Conservation (phyloP, 208 protist genomes). For the Naegleria lovaniensis region DNA sequence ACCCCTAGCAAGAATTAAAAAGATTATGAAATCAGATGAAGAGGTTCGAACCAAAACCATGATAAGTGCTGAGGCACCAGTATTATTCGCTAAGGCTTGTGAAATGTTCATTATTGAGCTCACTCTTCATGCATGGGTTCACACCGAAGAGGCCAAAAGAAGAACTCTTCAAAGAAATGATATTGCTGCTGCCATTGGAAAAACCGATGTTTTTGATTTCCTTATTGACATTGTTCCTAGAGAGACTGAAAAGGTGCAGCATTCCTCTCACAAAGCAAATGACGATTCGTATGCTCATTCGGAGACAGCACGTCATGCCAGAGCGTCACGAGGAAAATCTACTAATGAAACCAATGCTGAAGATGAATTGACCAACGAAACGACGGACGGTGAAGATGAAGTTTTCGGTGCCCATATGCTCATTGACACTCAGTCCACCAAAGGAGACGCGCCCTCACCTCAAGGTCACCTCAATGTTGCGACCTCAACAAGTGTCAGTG, state of each 20-base stretch:
- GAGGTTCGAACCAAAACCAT: conserved; percentile 45
- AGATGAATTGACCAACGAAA: no score
- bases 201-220: conserved; percentile 56
- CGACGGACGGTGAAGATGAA: no score
- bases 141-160: conserved; percentile 53
- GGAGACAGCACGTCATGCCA: no score
- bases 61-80: conserved; percentile 46
- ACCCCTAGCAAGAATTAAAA: conserved; percentile 58
- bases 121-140: conserved; percentile 48
- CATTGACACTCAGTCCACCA: no score
- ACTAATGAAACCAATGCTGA: no score
- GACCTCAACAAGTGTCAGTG: no score
- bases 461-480: no score
- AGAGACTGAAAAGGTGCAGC: conserved; percentile 30
- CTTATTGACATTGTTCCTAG: conserved; percentile 60
- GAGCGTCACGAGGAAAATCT: no score
- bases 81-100: conserved; percentile 56
- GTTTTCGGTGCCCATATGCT: no score
- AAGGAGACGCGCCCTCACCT: no score
- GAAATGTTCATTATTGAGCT: conserved; percentile 63
- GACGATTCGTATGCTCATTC: not conserved
- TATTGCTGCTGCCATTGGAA: conserved; percentile 49
- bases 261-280: not conserved
- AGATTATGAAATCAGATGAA: conserved; percentile 61
- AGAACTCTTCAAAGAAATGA: conserved; percentile 55